A percentile compares a stretch with the other conserved stretches of the same genome.
These are phyloP conservation scores for Gossypium arboreum DNA, from an alignment of 345 rosid genomes.

Conservation along the genomic window DNA sequence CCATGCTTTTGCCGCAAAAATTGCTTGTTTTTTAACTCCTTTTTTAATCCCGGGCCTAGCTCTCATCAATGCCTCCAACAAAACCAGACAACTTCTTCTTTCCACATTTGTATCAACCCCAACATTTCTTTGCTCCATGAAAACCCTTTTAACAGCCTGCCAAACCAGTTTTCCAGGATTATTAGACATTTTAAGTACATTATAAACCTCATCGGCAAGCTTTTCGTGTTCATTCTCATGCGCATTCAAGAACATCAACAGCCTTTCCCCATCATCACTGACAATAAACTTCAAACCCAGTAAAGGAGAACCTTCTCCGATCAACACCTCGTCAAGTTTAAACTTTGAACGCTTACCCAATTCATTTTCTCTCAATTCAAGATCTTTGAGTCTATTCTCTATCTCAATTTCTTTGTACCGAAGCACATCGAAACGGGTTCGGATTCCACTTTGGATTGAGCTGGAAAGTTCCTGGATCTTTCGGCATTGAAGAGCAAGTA, in stretches of 20 bases:
- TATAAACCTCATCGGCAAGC: slow-evolving; percentile 12
- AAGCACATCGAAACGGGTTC: neutral
- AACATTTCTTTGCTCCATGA: neutral
- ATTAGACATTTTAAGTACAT: slow-evolving; percentile 19
- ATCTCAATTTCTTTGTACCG: slow-evolving; percentile 7
- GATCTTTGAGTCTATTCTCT: slow-evolving; percentile 3
- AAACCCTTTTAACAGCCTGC: slow-evolving; percentile 21
- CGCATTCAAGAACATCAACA: slow-evolving; percentile 22
- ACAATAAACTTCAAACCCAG: slow-evolving; percentile 8
- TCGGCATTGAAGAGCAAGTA: slow-evolving; percentile 10
- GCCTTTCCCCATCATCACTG: slow-evolving; percentile 10
- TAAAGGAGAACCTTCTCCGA: slow-evolving; percentile 10
- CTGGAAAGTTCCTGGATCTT: neutral
- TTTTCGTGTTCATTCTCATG: slow-evolving; percentile 14
- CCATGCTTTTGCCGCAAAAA: slow-evolving; percentile 4
- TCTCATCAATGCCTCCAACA: slow-evolving; percentile 23
- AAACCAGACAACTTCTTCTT: slow-evolving; percentile 13
- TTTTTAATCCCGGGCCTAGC: slow-evolving; percentile 13
- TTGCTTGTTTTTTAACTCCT: slow-evolving; percentile 16
- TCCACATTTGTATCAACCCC: slow-evolving; percentile 12
- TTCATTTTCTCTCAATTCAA: slow-evolving; percentile 12
- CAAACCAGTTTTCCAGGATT: slow-evolving; percentile 32
- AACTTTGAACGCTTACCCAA: slow-evolving; percentile 4
- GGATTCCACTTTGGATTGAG: neutral
- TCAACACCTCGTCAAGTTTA: neutral